phyloP scores from a whole-genome alignment of 495 filamentous ascomycete species.

The Xylaria scruposa region DNA sequence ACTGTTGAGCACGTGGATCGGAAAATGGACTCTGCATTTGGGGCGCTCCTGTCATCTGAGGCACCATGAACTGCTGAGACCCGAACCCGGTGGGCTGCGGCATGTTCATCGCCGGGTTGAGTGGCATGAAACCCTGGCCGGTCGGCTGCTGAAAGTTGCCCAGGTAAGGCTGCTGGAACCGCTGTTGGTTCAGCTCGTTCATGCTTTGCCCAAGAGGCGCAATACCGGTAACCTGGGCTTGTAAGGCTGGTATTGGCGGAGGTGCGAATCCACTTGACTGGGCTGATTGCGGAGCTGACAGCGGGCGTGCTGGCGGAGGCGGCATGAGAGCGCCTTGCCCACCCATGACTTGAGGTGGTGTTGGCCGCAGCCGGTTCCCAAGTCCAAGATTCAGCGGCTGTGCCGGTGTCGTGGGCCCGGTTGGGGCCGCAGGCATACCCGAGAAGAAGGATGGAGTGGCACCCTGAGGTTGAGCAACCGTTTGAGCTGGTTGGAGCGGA shows the following conservation, averaged over 20 bases:
- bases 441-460: constrained; percentile 58
- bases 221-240: constrained; percentile 86
- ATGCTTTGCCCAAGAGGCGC: constrained; percentile 79
- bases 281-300: constrained; percentile 87
- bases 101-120: constrained; percentile 47
- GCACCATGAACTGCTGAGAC: constrained; percentile 57
- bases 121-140: constrained; percentile 50
- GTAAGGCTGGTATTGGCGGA: constrained; percentile 70
- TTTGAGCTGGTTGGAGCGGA: constrained; percentile 57
- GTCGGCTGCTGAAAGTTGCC: constrained; percentile 50
- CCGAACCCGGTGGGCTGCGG: constrained; percentile 64
- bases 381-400: constrained; percentile 49
- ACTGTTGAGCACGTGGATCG: constrained; percentile 63
- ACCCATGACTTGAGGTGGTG: constrained; percentile 67
- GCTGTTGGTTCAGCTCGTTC: constrained; percentile 71
- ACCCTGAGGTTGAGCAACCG: constrained; percentile 59
- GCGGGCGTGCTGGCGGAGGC: constrained; percentile 79
- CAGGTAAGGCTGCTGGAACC: constrained; percentile 64
- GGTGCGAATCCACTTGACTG: constrained; percentile 74
- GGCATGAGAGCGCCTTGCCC: constrained; percentile 67
- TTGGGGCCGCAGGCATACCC: constrained; percentile 44
- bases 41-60: constrained; percentile 48
- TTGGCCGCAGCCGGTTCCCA: constrained; percentile 71
- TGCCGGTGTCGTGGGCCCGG: constrained; percentile 32
- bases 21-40: constrained; percentile 51